These are phyloP conservation scores for Magnolia kwangsiensis DNA, from an alignment of 164 flowering plant genomes.

Conservation along the genomic window DNA sequence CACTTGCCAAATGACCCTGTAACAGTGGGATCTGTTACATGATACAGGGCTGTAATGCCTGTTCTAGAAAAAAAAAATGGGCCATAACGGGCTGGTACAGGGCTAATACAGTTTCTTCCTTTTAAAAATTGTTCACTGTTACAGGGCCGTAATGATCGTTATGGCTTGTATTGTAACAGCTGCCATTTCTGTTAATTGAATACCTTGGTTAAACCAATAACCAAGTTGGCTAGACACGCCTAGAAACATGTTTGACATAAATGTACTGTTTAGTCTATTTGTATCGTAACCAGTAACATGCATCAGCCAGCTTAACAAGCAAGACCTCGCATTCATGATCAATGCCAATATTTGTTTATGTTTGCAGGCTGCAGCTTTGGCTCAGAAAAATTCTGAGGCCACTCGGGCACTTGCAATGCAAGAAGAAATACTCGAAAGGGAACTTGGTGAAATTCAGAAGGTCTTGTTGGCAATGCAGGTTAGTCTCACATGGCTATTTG, in stretches of 20 bases:
- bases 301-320: neutral
- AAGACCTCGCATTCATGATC: neutral
- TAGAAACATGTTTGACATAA: neutral
- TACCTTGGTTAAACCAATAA: too few species aligned
- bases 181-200: too few species aligned
- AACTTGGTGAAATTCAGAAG: conserved; percentile 89
- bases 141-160: too few species aligned
- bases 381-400: conserved; percentile 89
- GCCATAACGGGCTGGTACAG: too few species aligned
- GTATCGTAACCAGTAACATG: neutral
- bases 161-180: too few species aligned
- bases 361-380: conserved; percentile 79
- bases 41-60: too few species aligned
- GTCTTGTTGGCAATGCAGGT: conserved; percentile 98
- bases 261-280: neutral
- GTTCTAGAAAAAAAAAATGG: too few species aligned
- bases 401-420: conserved; percentile 75
- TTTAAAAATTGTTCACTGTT: too few species aligned
- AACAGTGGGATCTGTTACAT: too few species aligned
- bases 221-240: neutral
- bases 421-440: conserved; percentile 78
- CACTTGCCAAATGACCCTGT: too few species aligned
- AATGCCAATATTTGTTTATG: conserved; percentile 13
- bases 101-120: too few species aligned
- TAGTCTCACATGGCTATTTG: conserved; percentile 8